Evolutionary conservation across 139 green algal genomes (phyloP).

Genomic region (Chlorella sp.): DNA sequence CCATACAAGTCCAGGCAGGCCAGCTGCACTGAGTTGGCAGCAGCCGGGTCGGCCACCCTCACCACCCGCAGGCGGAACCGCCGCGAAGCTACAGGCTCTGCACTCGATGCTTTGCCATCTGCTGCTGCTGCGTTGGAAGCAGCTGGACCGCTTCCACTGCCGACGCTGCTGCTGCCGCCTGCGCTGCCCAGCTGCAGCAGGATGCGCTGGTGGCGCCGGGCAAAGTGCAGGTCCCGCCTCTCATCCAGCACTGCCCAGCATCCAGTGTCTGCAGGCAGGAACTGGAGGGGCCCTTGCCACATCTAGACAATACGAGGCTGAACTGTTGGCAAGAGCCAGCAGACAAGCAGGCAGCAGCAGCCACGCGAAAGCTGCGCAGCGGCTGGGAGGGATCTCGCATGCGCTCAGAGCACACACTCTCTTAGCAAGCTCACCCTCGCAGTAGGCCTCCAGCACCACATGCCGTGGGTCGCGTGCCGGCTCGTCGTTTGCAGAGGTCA

Average conservation of each 20-base stretch:
- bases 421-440: not conserved
- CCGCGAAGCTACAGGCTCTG: conserved; percentile 19
- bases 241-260: conserved; percentile 57
- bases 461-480: conserved; percentile 74
- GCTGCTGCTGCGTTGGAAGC: too few relatives aligned
- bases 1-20: conserved; percentile 62
- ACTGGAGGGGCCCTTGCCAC: too few relatives aligned
- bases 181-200: conserved; percentile 36
- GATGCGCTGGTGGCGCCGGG: conserved; percentile 42
- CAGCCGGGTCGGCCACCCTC: conserved; percentile 45
- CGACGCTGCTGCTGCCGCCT: not conserved
- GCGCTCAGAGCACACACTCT: too few relatives aligned
- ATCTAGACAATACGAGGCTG: too few relatives aligned
- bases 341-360: too few relatives aligned
- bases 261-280: not conserved
- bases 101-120: too few relatives aligned
- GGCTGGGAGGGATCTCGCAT: too few relatives aligned
- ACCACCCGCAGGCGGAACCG: conserved; percentile 60
- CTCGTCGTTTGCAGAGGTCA: conserved; percentile 72
- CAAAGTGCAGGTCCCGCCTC: conserved; percentile 55
- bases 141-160: not conserved
- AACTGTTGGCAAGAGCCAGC: too few relatives aligned
- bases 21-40: conserved; percentile 81
- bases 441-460: conserved; percentile 67
- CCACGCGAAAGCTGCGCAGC: too few relatives aligned